These are phyloP conservation scores for Tephrocybe sp. DNA, from an alignment of 768 basidiomycete species.

Conservation along the genomic window DNA sequence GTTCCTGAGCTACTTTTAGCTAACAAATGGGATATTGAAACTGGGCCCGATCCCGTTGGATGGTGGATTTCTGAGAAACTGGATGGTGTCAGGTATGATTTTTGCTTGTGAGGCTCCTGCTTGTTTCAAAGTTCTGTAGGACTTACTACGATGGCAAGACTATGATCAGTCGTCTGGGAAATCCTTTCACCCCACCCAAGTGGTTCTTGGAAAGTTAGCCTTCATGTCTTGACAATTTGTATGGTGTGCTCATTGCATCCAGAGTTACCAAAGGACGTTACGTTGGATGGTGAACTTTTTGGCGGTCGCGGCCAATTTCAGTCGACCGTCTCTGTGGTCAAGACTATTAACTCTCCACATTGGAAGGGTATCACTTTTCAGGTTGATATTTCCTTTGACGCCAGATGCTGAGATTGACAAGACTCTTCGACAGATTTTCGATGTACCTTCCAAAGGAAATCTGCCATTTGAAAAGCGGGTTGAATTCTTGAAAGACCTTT, in stretches of 20 bases:
- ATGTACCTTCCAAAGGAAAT: constrained; percentile 47
- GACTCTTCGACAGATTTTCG: constrained; percentile 44
- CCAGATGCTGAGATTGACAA: neutral
- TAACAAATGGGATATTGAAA: constrained; percentile 55
- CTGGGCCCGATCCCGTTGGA: constrained; percentile 50
- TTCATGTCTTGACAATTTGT: neutral
- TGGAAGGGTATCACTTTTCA: constrained; percentile 57
- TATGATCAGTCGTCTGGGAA: constrained; percentile 56
- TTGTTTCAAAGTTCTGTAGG: constrained; percentile 24
- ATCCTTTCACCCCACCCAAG: constrained; percentile 53
- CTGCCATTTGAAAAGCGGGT: constrained; percentile 53
- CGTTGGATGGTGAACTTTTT: constrained; percentile 61
- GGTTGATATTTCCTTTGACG: constrained; percentile 25
- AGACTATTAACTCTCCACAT: constrained; percentile 53
- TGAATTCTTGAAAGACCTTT: constrained; percentile 39
- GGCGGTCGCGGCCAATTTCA: constrained; percentile 56
- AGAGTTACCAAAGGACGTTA: constrained; percentile 54
- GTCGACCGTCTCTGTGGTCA: constrained; percentile 57
- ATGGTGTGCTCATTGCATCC: neutral
- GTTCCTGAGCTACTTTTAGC: constrained; percentile 50
- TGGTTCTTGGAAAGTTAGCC: constrained; percentile 56
- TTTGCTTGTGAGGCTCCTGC: neutral
- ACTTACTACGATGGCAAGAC: constrained; percentile 52
- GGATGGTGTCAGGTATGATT: constrained; percentile 55
- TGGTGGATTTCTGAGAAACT: constrained; percentile 66